Percentiles rank a stretch among this genome's conserved stretches.
phyloP scores from a whole-genome alignment of 495 filamentous ascomycete genomes.

The Talaromyces proteolyticus region DNA sequence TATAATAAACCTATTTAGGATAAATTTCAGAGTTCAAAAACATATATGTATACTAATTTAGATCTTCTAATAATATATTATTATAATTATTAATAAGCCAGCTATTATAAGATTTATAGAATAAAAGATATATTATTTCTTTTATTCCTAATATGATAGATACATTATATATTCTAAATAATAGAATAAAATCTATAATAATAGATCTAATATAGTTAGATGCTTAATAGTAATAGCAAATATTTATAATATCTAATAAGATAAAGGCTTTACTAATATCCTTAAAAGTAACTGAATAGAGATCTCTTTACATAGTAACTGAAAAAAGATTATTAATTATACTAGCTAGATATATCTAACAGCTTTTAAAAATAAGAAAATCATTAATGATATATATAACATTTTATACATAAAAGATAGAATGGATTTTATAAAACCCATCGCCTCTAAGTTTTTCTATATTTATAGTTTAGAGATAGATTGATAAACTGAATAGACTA shows the following conservation, averaged over 20 bases:
- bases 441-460: not conserved
- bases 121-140: not conserved
- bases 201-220: not conserved
- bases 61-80: too few species aligned
- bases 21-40: too few species aligned
- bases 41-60: too few species aligned
- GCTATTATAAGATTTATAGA: not conserved
- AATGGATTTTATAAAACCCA: not conserved
- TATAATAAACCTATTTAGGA: not conserved
- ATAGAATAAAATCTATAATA: not conserved
- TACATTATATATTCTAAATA: not conserved
- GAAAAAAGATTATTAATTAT: not conserved
- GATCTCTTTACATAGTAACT: not conserved
- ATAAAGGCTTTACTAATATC: not conserved
- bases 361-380: not conserved
- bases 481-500: not conserved
- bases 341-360: not conserved
- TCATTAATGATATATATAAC: not conserved
- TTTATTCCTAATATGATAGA: not conserved
- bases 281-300: not conserved
- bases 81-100: not conserved
- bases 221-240: not conserved
- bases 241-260: not conserved
- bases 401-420: not conserved
- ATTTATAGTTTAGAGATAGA: not conserved